Percentiles rank a stretch among this genome's conserved stretches.
These are phyloP conservation scores for Penicillium hesseltinei DNA, from an alignment of 2,329 filamentous ascomycete genomes.

Conservation along the genomic window DNA sequence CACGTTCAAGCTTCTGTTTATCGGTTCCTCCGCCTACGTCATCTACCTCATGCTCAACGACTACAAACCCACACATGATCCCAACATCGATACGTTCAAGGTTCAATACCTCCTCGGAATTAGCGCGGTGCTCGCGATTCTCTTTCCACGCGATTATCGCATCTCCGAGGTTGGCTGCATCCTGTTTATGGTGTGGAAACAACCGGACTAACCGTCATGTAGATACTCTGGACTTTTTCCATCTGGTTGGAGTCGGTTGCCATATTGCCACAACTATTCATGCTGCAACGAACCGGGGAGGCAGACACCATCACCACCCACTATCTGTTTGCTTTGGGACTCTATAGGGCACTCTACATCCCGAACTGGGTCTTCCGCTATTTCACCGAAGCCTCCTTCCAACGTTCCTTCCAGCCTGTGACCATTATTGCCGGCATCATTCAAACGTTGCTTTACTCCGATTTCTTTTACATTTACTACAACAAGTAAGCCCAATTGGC, in stretches of 20 bases:
- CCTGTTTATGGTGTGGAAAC: constrained; percentile 10
- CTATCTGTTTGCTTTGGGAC: constrained; percentile 89
- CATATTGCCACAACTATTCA: constrained; percentile 95
- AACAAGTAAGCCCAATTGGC: constrained; percentile 65
- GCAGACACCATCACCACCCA: constrained; percentile 99
- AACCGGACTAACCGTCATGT: constrained; percentile 7
- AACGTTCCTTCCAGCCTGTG: constrained; percentile 81
- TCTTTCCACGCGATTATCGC: constrained; percentile 84
- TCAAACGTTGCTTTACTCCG: constrained; percentile 93
- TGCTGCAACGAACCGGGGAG: constrained; percentile 95
- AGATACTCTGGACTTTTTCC: constrained; percentile 95
- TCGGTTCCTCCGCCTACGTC: constrained; percentile 84
- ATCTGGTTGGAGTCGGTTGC: constrained; percentile 98
- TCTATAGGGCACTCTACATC: constrained; percentile 92
- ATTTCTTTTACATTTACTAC: constrained; percentile 99
- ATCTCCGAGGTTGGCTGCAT: constrained; percentile 58
- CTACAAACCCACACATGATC: constrained; percentile 96
- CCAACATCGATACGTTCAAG: constrained; percentile 95
- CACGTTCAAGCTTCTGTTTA: constrained; percentile 93
- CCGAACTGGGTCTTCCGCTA: constrained; percentile 98
- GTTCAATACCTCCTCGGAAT: constrained; percentile 89
- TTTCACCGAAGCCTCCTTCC: constrained; percentile 73
- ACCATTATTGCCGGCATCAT: constrained; percentile 84
- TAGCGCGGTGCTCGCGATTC: constrained; percentile 71
- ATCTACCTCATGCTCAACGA: constrained; percentile 97